Evolutionary conservation across 208 protist species (phyloP), one percentile per base, ranked within the genome.

Genomic region (Crithidia bombi): DNA sequence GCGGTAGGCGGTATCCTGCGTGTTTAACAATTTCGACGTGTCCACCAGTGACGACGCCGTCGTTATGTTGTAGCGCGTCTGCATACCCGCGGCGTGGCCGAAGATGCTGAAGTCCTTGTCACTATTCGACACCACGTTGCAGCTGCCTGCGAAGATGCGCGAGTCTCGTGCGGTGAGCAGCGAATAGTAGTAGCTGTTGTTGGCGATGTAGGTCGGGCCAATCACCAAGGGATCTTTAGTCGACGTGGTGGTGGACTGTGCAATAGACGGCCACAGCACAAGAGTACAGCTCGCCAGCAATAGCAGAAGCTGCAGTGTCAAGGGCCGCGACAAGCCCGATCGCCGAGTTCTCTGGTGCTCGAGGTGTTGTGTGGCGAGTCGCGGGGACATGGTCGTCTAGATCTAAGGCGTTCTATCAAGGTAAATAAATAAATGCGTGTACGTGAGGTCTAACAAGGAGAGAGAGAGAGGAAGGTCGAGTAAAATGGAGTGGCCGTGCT

Each of bases 1-100:
- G 41, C 77, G 86, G 68, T 83, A 86, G 21, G 76, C 78, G 14
- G 32, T 67, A 33, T 32, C 49, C 19, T 30, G 25, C 1, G 64
- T 71, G 63, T 79, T 78, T 0, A 72, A 3, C 23, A 41, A 36
- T 6, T 46, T 28, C 35, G 54, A 26, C 38, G 51, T 49, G 26
- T 26, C 11, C 15, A 49, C 21, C 61, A 2, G 35, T 14, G 23
- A 46, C 1, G 68, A 17, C 12, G 25, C 32, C 41, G 1, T n/a
- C 49, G 49, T 36, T 41, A 71, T 51, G 19, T 32, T 38, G 66
- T 11, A 58, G 38, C 47, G 19, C 7, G 59, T 58, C 33, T 50
- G 51, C 35, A 50, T 5, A 0, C 67, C 77, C 17, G 61, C 17
- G 1, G n/a, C 63, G 19, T 19, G 38, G 62, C 28, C 47, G 41